Base-by-base conservation (phyloP, 2,329 filamentous ascomycete species). In the Aspergillus costaricaensis region DNA sequence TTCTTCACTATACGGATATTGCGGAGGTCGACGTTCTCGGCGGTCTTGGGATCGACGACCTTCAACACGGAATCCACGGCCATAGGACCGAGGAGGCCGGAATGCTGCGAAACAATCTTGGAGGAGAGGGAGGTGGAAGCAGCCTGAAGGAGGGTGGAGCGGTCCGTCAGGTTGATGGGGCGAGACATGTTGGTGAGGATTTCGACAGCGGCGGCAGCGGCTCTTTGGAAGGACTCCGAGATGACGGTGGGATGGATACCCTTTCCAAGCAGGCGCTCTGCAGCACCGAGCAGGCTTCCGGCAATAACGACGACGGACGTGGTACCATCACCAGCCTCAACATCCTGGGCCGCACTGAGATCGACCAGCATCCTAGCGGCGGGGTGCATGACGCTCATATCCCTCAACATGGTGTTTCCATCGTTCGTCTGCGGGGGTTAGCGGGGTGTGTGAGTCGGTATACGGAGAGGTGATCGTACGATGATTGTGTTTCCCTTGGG, bases 381-480 rank as follows among this genome's bases (percentile, higher is more conserved):
- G n/a, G 95, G 95, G 76, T 99, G 95, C 90, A 99, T 92, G 68
- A 99, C 95, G 67, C 91, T 91, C 95, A 99, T 98, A 83, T 94
- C 94, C 82, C 91, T 96, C 74, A 99, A 82, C 94, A 99, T 99
- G 60, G 95, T 99, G 82, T 96, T 96, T 77, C 95, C 95, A 80
- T 99, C 95, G 83, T 99, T 99, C 74, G 95, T 99, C 80, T 82
- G 66, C 63, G 65, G 63, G 62, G 63, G 65, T 79, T 67, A 76
- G 76, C 57, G 47, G 72, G 57, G 62, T 32, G 51, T 47, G 55
- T 5, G 27, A 14, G 32, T 36, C 32, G 32, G 62, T 57, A 55
- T 54, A 54, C 54, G 57, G 59, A 55, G 59, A 62, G 58, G 39
- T 64, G 44, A 66, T 69, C 80, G 71, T 76, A 83, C 81, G 81